Percentiles rank a stretch among this genome's conserved stretches.
Evolutionary conservation across 352 stramenopile species (phyloP).

Genomic region (Phytophthora sansomeana): DNA sequence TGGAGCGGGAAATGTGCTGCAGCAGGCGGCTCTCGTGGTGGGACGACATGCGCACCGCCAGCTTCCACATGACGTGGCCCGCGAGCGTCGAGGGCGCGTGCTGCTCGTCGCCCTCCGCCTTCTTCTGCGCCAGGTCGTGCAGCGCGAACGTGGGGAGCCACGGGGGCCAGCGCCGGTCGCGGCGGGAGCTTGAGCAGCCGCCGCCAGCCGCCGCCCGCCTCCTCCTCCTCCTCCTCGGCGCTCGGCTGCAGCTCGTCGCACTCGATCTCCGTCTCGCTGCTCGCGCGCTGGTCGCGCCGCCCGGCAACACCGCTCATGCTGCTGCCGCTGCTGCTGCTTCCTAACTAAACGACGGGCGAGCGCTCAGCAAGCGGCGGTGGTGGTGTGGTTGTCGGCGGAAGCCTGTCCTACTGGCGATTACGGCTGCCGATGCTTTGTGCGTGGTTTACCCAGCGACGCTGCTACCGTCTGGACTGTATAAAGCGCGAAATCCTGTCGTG

Average conservation of each 20-base stretch:
- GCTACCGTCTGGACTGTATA: slow-evolving; percentile 7
- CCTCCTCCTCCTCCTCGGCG: slow-evolving; percentile 30
- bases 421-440: slow-evolving; percentile 36
- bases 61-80: slow-evolving; percentile 69
- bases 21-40: slow-evolving; percentile 71
- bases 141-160: slow-evolving; percentile 37
- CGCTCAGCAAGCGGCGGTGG: slow-evolving; percentile 15
- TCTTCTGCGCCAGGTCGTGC: slow-evolving; percentile 38
- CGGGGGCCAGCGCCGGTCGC: slow-evolving; percentile 30
- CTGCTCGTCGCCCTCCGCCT: slow-evolving; percentile 22
- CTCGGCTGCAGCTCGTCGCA: slow-evolving; percentile 53
- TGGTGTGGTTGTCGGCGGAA: slow-evolving; percentile 39
- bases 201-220: slow-evolving; percentile 34
- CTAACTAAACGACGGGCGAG: neutral
- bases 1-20: slow-evolving; percentile 76
- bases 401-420: slow-evolving; percentile 42
- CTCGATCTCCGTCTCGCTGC: slow-evolving; percentile 56
- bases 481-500: neutral
- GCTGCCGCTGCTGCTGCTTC: slow-evolving; percentile 16
- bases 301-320: slow-evolving; percentile 40
- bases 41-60: slow-evolving; percentile 72
- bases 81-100: slow-evolving; percentile 41
- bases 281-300: slow-evolving; percentile 36
- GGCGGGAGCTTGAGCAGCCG: slow-evolving; percentile 40
- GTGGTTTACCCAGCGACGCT: slow-evolving; percentile 3